Conservation (phyloP, 2,329 filamentous ascomycete genomes). For the Byssoonygena ceratinophila region DNA sequence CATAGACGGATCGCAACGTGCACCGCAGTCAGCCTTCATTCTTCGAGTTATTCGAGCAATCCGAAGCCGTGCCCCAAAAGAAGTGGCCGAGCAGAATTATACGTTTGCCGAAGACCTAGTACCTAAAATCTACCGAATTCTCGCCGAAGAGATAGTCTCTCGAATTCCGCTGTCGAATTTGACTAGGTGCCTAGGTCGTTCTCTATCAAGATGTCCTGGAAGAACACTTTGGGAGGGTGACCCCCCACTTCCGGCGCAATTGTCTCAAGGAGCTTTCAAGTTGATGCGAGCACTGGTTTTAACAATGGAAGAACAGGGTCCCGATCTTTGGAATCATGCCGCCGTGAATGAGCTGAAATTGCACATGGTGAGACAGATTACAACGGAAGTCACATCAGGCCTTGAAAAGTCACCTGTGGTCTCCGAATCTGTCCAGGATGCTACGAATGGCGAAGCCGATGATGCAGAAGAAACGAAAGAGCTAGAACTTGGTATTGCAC, state of each 20-base stretch:
- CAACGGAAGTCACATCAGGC: constrained; percentile 13
- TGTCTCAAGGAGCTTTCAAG: constrained; percentile 62
- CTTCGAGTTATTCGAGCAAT: constrained; percentile 66
- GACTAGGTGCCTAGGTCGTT: constrained; percentile 33
- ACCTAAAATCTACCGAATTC: constrained; percentile 51
- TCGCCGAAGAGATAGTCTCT: constrained; percentile 47
- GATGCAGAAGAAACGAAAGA: constrained; percentile 8
- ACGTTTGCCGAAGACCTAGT: constrained; percentile 52
- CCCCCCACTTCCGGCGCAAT: constrained; percentile 64
- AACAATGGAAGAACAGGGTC: constrained; percentile 59
- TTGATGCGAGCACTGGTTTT: constrained; percentile 56
- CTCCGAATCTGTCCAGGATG: background rate
- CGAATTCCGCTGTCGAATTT: constrained; percentile 35
- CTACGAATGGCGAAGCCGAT: background rate
- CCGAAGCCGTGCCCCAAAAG: constrained; percentile 51
- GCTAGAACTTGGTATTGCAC: constrained; percentile 1
- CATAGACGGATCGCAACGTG: constrained; percentile 38
- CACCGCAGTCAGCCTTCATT: constrained; percentile 50
- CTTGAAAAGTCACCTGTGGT: background rate
- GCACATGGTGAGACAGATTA: constrained; percentile 44
- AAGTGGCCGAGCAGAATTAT: constrained; percentile 27
- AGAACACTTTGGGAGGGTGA: constrained; percentile 70
- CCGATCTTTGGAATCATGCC: constrained; percentile 68
- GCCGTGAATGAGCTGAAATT: constrained; percentile 55
- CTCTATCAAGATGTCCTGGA: constrained; percentile 45